Conservation (phyloP, 305 asterid species). For the Solanum hybrid region DNA sequence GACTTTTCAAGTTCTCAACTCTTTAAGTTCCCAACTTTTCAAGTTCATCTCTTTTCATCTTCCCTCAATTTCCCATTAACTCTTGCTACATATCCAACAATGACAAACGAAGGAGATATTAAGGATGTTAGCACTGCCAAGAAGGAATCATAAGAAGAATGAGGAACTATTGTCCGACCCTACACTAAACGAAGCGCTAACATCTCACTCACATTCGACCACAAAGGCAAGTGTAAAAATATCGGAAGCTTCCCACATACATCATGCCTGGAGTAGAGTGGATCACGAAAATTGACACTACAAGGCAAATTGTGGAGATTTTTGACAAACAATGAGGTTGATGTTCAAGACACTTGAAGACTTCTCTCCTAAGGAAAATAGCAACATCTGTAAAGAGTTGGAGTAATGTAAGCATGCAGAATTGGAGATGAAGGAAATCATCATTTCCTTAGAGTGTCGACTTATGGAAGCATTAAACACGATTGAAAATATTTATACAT, state of each 20-base stretch:
- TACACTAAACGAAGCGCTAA: background rate
- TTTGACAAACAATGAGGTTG: background rate
- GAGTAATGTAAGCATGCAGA: background rate
- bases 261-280: background rate
- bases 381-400: background rate
- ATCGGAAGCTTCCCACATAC: background rate
- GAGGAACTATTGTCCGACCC: background rate
- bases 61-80: too few species aligned
- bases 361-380: background rate
- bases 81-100: too few species aligned
- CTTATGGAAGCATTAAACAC: background rate
- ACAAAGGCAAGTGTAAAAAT: background rate
- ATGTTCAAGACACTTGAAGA: background rate
- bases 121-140: background rate
- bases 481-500: too few species aligned
- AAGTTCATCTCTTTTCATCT: too few species aligned
- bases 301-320: too few species aligned
- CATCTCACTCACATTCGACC: background rate
- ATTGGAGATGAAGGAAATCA: background rate
- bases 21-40: too few species aligned
- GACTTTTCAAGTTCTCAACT: too few species aligned
- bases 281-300: background rate
- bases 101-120: background rate
- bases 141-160: background rate
- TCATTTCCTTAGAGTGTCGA: background rate